phyloP scores from a whole-genome alignment of 495 filamentous ascomycete species.

The Talaromyces thailandensis region DNA sequence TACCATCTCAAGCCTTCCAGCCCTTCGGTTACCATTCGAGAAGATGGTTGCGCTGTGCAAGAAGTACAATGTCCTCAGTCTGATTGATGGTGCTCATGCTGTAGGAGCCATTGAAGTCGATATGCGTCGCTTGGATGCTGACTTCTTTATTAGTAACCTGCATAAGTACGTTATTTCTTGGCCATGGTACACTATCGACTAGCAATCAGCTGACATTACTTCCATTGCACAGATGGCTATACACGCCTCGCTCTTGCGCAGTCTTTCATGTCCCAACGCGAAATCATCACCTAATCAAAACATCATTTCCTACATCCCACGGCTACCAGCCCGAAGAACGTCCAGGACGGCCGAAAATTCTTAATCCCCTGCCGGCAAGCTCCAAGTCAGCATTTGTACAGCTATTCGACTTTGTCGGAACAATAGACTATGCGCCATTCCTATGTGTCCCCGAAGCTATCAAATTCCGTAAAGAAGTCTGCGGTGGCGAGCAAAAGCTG shows the following conservation, averaged over 20 bases:
- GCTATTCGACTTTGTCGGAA: constrained; percentile 67
- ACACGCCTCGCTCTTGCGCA: constrained; percentile 62
- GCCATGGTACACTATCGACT: too few species aligned
- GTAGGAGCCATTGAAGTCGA: constrained; percentile 63
- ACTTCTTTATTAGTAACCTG: constrained; percentile 69
- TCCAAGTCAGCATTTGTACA: constrained; percentile 45
- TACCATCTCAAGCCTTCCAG: constrained; percentile 61
- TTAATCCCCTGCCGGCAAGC: constrained; percentile 38
- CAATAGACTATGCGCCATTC: constrained; percentile 54
- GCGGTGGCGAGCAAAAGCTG: constrained; percentile 62
- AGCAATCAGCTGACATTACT: neutral
- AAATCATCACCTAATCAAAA: constrained; percentile 63
- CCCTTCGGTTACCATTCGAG: constrained; percentile 64
- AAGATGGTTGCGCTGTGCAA: constrained; percentile 46
- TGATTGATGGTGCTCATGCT: constrained; percentile 68
- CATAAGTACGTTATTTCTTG: constrained; percentile 58
- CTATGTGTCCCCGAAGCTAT: constrained; percentile 58
- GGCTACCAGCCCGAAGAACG: constrained; percentile 24
- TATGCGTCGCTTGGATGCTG: constrained; percentile 48
- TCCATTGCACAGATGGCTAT: constrained; percentile 50
- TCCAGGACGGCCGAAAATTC: neutral
- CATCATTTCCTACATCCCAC: constrained; percentile 55
- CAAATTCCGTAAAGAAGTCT: constrained; percentile 47
- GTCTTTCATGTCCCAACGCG: constrained; percentile 64
- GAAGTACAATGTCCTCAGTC: constrained; percentile 43